A percentile compares a stretch with the other conserved stretches of the same genome.
phyloP scores from a whole-genome alignment of 192 early-diverging fungal genomes.

The Entomortierella beljakovae region DNA sequence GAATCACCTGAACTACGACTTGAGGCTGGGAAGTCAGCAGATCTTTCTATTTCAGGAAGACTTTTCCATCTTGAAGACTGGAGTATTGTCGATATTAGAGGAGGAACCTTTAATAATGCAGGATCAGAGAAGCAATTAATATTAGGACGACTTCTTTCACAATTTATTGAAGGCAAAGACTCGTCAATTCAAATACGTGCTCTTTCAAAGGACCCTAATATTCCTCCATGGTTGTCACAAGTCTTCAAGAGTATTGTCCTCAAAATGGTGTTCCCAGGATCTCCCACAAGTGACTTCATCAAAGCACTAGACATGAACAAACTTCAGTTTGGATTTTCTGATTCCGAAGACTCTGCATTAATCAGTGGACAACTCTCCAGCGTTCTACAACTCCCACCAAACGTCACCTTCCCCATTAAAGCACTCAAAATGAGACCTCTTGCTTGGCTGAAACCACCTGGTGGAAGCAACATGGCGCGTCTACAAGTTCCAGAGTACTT shows the following conservation, averaged over 20 bases:
- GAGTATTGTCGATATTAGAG: constrained; percentile 1
- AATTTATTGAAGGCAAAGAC: constrained; percentile 42
- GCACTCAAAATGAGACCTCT: constrained; percentile 40
- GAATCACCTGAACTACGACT: constrained; percentile 10
- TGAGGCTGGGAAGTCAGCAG: constrained; percentile 16
- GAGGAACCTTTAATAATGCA: neutral
- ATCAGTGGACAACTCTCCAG: constrained; percentile 30
- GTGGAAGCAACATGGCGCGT: constrained; percentile 18
- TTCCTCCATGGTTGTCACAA: constrained; percentile 38
- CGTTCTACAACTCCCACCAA: constrained; percentile 41
- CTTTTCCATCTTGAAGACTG: constrained; percentile 53
- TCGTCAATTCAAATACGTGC: constrained; percentile 48
- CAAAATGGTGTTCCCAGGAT: constrained; percentile 43
- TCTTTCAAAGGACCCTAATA: constrained; percentile 24
- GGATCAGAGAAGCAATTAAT: constrained; percentile 43
- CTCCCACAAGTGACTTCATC: constrained; percentile 41
- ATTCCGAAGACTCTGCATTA: constrained; percentile 12
- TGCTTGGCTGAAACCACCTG: constrained; percentile 14
- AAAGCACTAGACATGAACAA: constrained; percentile 26
- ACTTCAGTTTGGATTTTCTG: constrained; percentile 33
- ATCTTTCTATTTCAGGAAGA: constrained; percentile 27
- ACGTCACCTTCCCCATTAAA: constrained; percentile 52
- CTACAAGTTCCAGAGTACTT: constrained; percentile 26
- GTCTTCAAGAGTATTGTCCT: constrained; percentile 40
- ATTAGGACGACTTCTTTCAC: constrained; percentile 30